Evolutionary conservation across 2,329 filamentous ascomycete genomes (phyloP).

Genomic region (Aspergillus calidoustus): DNA sequence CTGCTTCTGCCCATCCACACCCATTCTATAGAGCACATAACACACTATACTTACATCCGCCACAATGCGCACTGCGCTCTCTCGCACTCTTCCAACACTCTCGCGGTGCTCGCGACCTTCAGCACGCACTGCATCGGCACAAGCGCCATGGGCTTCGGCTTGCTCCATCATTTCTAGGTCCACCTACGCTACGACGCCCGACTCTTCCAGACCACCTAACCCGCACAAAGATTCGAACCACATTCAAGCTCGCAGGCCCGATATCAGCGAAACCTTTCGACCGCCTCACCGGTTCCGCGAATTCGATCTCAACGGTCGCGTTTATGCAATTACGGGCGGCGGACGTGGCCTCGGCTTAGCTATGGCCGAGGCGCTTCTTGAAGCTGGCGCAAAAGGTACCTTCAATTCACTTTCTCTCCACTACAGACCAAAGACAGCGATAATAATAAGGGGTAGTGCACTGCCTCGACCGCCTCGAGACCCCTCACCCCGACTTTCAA

Average conservation of each 20-base stretch:
- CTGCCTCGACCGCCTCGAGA: constrained; percentile 52
- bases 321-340: constrained; percentile 50
- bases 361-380: constrained; percentile 53
- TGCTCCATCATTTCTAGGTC: constrained; percentile 27
- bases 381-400: constrained; percentile 53
- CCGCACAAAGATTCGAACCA: constrained; percentile 29
- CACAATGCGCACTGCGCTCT: constrained; percentile 25
- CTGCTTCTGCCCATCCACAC: background rate
- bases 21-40: constrained; percentile 2
- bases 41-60: constrained; percentile 10
- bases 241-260: constrained; percentile 38
- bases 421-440: background rate
- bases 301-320: constrained; percentile 48
- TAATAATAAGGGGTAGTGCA: constrained; percentile 43
- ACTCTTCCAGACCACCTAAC: background rate
- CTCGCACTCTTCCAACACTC: constrained; percentile 19
- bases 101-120: constrained; percentile 1
- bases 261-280: constrained; percentile 26
- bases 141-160: constrained; percentile 15
- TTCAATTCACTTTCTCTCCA: background rate
- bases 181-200: constrained; percentile 28
- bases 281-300: constrained; percentile 44
- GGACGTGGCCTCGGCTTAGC: constrained; percentile 50
- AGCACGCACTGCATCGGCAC: constrained; percentile 17
- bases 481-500: constrained; percentile 50